Base-by-base conservation (phyloP, 78 protist species). In the Bigelowiella natans region DNA sequence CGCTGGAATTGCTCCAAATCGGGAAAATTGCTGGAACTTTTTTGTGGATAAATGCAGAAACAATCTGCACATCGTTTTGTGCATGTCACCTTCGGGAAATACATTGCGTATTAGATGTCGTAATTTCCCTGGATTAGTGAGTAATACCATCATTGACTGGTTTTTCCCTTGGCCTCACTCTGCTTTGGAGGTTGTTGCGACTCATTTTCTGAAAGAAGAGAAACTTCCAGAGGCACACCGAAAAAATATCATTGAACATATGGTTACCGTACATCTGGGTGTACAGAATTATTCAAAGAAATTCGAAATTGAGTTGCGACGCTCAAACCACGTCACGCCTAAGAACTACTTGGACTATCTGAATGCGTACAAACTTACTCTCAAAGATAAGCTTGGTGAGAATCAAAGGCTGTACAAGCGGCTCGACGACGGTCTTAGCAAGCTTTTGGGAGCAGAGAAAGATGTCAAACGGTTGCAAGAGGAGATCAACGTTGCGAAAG, bases 281-380 rank as follows among this genome's bases (percentile, higher is more conserved):
- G 94, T 92, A 26, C 28, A 7, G 18, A 37, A 34, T 1, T 2
- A 26, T 34, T 39, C 92, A 82, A 83, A 30, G 30, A 40, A 86
- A 30, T 96, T 85, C 89, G 26, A 88, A 85, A n/a, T 0, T 37
- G 88, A 40, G 39, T 85, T 94, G 90, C 91, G 96, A 30, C 91
- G 98, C 1, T 2, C 30, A 85, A 94, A 93, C 90, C 93, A 95
- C 82, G 97, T 95, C 31, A 94, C 98, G 37, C 98, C 98, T n/a
- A 97, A 96, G 92, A 95, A 96, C 92, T 97, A 91, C 92, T 94
- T 97, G 87, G 97, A 95, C 93, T 97, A 63, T 93, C 82, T 97
- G 90, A 0, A 36, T 73, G 92, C 83, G 39, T 97, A 96, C 90
- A 31, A 39, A 1, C 0, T 1, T 73, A n/a, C 2, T 0, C 94